Base-by-base conservation (phyloP, 352 stramenopile species). In the Phytophthora idaei region DNA sequence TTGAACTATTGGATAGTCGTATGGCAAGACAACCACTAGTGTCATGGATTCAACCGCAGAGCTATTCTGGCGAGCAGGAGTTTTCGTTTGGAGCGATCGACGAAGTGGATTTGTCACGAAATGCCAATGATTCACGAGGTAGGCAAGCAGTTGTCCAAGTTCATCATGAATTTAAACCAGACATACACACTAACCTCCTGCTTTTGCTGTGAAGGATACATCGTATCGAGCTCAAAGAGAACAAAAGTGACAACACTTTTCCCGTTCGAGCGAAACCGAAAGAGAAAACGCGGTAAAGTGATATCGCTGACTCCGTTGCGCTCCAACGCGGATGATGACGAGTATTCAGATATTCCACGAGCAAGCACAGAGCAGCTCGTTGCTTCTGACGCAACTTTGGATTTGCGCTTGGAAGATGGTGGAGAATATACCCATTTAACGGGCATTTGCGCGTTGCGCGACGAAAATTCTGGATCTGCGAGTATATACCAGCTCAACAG, bases 1-100 rank as follows among this genome's bases (percentile, higher is more conserved):
- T 93, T 29, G 84, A 94, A 55, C 49, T 94, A 14, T 37, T 94
- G 0, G 86, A 94, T 51, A 81, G 61, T 67, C 80, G 86, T 29
- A 94, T 92, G 78, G 59, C 74, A 14, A 75, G 54, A 10, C 78
- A 89, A 39, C 69, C 81, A 14, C 49, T 94, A 41, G 44, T 93
- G 3, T 89, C 85, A 5, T 94, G 86, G 86, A 34, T 61, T 11
- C 82, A 89, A 51, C 71, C 47, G 11, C 32, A 58, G 17, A 55
- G 65, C 52, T 75, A 61, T 56, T 60, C 67, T 28, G 59, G 27
- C 25, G n/a, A 60, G 57, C 21, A 46, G 14, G 53, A 75, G 17
- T 46, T 61, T 17, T 72, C 49, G 9, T 81, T 86, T 66, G 75
- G 67, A 21, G 61, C 61, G 49, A 74, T 88, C n/a, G 73, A 85